Base-by-base conservation (phyloP, 345 rosid species). In the Euclidium syriacum region DNA sequence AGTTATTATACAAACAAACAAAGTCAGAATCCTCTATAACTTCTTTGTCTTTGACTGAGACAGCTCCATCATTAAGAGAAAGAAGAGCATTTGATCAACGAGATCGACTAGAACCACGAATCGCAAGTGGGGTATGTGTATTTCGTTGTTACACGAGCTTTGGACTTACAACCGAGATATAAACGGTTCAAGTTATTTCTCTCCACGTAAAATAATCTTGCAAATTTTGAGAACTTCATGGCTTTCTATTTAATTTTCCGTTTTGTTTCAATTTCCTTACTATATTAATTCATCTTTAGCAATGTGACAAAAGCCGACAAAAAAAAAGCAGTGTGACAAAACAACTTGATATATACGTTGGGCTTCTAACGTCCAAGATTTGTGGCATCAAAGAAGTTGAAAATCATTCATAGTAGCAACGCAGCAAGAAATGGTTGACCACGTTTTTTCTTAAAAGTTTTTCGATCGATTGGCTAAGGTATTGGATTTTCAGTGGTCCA, bases 401-500 rank as follows among this genome's bases (percentile, higher is more conserved):
- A 51, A 64, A 32, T 19, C 22, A 27, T 51, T 15, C 38, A 51
- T 51, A 29, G n/a, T 52, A 27, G n/a, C 23, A 24, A 41, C 52
- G 52, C 22, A 20, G 24, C 29, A 17, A 29, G 32, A 26, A 29
- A 27, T 20, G 24, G 69, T 41, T 41, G 52, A 30, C 52, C 24
- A 52, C 51, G 19, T 10, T 47, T 24, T 46, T 43, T 44, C 9
- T 55, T 34, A 12, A 25, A 38, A 34, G 55, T 6, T 0, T 15
- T 20, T 26, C 5, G 16, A 56, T 46, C 15, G 40, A 38, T 46
- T 56, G 56, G 65, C 18, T 60, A 29, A 22, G n/a, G 41, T 5
- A 29, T 30, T 39, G 35, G 65, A 39, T 67, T 49, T 48, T 40
- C 27, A 10, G 48, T 68, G 73, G 47, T 58, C 73, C 73, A 32